Evolutionary conservation across 164 flowering plant genomes (phyloP).

Genomic region (Sextonia rubra): DNA sequence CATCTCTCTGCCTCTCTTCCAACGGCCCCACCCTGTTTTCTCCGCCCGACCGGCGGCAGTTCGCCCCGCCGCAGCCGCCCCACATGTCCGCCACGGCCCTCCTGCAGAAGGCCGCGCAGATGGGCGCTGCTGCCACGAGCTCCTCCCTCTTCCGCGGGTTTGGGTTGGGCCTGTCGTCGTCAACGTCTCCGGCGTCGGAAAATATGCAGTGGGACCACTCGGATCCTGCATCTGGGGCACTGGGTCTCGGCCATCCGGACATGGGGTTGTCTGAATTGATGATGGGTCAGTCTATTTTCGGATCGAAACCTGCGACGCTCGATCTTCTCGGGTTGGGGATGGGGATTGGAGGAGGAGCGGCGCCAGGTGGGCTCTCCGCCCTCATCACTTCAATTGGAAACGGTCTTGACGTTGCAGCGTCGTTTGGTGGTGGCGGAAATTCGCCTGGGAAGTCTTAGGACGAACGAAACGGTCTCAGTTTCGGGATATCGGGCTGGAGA

Average conservation of each 20-base stretch:
- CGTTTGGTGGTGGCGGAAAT: constrained; percentile 32
- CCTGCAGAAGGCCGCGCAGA: constrained; percentile 73
- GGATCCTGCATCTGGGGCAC: constrained; percentile 30
- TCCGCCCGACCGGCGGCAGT: constrained; percentile 17
- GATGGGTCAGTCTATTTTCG: constrained; percentile 36
- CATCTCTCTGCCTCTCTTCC: constrained; percentile 13
- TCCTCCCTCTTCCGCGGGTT: constrained; percentile 56
- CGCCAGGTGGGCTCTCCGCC: constrained; percentile 35
- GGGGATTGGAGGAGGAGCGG: constrained; percentile 28
- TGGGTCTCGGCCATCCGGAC: constrained; percentile 35
- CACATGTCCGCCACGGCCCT: constrained; percentile 76
- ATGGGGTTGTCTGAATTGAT: constrained; percentile 30
- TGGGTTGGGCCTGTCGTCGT: constrained; percentile 24
- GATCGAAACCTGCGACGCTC: constrained; percentile 45
- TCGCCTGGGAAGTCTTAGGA: constrained; percentile 26
- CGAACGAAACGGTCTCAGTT: not conserved
- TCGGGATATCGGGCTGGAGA: not conserved
- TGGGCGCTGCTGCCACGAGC: constrained; percentile 53
- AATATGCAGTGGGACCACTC: constrained; percentile 19
- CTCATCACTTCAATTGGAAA: constrained; percentile 62
- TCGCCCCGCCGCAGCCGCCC: constrained; percentile 33
- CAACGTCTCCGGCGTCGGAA: constrained; percentile 21
- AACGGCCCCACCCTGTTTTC: constrained; percentile 9
- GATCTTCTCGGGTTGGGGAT: constrained; percentile 70
- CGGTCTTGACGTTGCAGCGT: constrained; percentile 41